phyloP scores from a whole-genome alignment of 441 rosid species.

The Populus hybrid region DNA sequence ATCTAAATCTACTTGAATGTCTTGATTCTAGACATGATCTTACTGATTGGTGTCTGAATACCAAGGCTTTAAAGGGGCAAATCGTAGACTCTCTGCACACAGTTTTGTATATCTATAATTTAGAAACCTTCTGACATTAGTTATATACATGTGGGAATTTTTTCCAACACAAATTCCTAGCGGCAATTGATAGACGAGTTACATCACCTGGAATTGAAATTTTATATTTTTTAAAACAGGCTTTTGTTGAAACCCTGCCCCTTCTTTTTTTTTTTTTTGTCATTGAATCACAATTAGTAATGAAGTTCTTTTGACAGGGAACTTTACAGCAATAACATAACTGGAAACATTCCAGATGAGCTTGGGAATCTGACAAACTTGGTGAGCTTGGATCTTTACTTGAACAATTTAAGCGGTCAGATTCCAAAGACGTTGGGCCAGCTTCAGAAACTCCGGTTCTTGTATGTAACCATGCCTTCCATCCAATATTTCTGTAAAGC shows the following conservation, averaged over 20 bases:
- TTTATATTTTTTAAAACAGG: not conserved
- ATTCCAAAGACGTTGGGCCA: conserved; percentile 71
- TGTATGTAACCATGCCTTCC: conserved; percentile 45
- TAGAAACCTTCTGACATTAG: not conserved
- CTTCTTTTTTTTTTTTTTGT: too few relatives aligned
- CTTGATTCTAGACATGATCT: not conserved
- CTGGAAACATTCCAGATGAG: conserved; percentile 66
- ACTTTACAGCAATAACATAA: conserved; percentile 64
- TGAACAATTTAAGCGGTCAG: conserved; percentile 55
- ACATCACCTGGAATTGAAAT: not conserved
- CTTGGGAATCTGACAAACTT: conserved; percentile 62
- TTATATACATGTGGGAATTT: not conserved
- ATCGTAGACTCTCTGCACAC: not conserved
- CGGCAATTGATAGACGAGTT: not conserved
- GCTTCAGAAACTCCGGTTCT: conserved; percentile 66
- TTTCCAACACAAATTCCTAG: not conserved
- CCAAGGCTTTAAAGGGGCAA: not conserved
- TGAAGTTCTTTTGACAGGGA: conserved; percentile 50
- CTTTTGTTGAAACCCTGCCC: not conserved
- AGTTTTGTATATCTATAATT: not conserved
- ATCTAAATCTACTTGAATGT: not conserved
- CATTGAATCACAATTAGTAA: not conserved
- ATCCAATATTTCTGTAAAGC: conserved; percentile 1
- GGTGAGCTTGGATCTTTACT: conserved; percentile 26
- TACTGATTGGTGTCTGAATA: not conserved